These are phyloP conservation scores for Raddia distichophylla DNA, from an alignment of 176 grass and related monocot species.

Conservation along the genomic window DNA sequence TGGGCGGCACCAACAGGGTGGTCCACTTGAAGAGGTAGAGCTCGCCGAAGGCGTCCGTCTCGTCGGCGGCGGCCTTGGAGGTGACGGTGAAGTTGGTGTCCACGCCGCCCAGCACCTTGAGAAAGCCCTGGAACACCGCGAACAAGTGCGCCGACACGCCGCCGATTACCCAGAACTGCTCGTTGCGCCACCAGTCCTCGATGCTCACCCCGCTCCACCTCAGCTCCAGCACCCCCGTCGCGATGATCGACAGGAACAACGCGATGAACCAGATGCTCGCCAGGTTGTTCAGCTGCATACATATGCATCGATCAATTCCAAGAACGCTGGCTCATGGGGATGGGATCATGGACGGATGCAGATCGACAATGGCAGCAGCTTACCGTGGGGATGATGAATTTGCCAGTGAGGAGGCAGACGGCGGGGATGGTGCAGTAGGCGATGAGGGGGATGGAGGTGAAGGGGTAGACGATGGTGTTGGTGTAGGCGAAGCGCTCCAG, in stretches of 20 bases:
- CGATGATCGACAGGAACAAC: constrained; percentile 89
- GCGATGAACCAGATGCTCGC: constrained; percentile 94
- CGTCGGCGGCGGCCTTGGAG: constrained; percentile 72
- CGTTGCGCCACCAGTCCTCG: constrained; percentile 90
- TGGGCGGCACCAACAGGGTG: constrained; percentile 73
- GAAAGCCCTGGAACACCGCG: constrained; percentile 88
- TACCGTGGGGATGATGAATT: constrained; percentile 94
- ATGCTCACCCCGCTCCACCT: constrained; percentile 96
- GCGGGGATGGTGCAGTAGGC: constrained; percentile 93
- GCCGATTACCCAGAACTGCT: constrained; percentile 96
- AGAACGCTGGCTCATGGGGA: too few species aligned
- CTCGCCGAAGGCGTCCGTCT: constrained; percentile 69
- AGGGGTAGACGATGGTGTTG: constrained; percentile 97
- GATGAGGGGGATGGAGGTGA: constrained; percentile 89
- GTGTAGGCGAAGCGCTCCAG: constrained; percentile 91
- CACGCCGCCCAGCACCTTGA: constrained; percentile 84
- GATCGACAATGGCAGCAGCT: not conserved
- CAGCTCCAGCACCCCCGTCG: constrained; percentile 73
- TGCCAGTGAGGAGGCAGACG: constrained; percentile 88
- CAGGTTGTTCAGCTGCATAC: constrained; percentile 72
- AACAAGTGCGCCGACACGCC: constrained; percentile 89
- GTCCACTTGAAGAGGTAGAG: constrained; percentile 99
- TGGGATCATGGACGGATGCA: not conserved
- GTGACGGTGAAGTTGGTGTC: constrained; percentile 99
- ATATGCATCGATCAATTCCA: not conserved